Evolutionary conservation across 352 stramenopile genomes (phyloP), one percentile per base, ranked within the genome.

Genomic region (Phytophthora colocasiae): DNA sequence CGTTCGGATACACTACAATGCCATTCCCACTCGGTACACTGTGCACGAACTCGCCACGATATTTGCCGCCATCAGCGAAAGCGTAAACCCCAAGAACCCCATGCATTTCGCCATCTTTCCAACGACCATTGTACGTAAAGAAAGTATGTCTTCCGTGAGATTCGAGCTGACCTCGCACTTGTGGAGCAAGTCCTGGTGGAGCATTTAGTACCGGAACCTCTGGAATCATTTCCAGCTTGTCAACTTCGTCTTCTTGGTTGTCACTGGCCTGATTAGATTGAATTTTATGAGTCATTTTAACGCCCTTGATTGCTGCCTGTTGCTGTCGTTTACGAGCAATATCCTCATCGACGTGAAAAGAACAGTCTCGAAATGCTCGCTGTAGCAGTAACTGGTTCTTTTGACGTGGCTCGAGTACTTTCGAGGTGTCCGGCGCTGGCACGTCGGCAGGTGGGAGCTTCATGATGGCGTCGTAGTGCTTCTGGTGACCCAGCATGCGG

Each of bases 61-160:
- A 90, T 55, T 85, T 90, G 43, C 84, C 84, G 4, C 82, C 82
- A 52, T 93, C 84, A 8, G 80, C 81, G 56, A 90, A 93, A 27
- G 77, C 73, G 58, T 90, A 93, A 10, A 91, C 79, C 24, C 84
- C 84, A 50, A 91, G 67, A 12, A 68, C 51, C 10, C 82, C 70
- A 6, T 86, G 79, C 82, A 93, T 93, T 66, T 89, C 75, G 22
- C 84, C 84, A 19, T 76, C 49, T 60, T 86, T 88, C 84, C 84
- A 93, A 24, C 77, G 79, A 4, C 84, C 84, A 8, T 81, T 85
- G 69, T 91, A 93, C 17, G 66, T 82, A 59, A 89, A 83, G 63
- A 85, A 93, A 0, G 26, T 26, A 58, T 93, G 84, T 36, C 88
- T 90, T 4, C 82, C 82, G 29, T 83, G 80, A 38, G 80, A 90